phyloP scores from a whole-genome alignment of 768 basidiomycete species.

The Clitopilus hobsonii region DNA sequence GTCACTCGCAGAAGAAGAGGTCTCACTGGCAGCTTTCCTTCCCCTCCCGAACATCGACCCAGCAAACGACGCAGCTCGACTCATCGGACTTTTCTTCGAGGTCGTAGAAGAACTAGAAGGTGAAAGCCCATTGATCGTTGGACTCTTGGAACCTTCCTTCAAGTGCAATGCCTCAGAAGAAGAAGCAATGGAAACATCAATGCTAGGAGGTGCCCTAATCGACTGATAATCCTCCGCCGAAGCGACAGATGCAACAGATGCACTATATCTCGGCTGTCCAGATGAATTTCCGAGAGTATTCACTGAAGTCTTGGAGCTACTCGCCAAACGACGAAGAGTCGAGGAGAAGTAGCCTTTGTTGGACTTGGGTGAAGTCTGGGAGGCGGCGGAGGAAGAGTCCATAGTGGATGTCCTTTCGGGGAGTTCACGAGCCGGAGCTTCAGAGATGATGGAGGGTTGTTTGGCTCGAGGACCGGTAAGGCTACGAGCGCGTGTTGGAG shows the following conservation, averaged over 20 bases:
- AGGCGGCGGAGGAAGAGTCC: conserved; percentile 17
- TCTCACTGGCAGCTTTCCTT: conserved; percentile 38
- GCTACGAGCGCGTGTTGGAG: not conserved
- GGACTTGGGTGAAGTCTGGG: conserved; percentile 48
- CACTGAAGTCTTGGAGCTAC: conserved; percentile 29
- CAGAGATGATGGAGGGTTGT: not conserved
- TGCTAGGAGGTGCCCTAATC: conserved; percentile 15
- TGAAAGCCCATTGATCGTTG: not conserved
- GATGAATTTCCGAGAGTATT: conserved; percentile 22
- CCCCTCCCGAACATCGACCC: conserved; percentile 53
- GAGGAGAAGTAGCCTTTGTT: conserved; percentile 45
- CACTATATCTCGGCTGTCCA: conserved; percentile 50
- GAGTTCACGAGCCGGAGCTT: conserved; percentile 2
- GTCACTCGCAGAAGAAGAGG: conserved; percentile 38
- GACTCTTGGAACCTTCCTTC: conserved; percentile 41
- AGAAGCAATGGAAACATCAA: conserved; percentile 24
- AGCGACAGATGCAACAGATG: conserved; percentile 53
- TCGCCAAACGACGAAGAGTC: conserved; percentile 44
- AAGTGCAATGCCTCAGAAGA: conserved; percentile 26
- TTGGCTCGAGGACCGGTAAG: not conserved
- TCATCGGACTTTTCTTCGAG: conserved; percentile 44
- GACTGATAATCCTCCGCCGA: conserved; percentile 57
- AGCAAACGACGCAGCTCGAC: conserved; percentile 52
- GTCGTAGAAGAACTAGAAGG: conserved; percentile 23
- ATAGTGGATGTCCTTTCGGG: too few species aligned